Base-by-base conservation (phyloP, 116 monocot species). In the Phalaenopsis hybrid region DNA sequence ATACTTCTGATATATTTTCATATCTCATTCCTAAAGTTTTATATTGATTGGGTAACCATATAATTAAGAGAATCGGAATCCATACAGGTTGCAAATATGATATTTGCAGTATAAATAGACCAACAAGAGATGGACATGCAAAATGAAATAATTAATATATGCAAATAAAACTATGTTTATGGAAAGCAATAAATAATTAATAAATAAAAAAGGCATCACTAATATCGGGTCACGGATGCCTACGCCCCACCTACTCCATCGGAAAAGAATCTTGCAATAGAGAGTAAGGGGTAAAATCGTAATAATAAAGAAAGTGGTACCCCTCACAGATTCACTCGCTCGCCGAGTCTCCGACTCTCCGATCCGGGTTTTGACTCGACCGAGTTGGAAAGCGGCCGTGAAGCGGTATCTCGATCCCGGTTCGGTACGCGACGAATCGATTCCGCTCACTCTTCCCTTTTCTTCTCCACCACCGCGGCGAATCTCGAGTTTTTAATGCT, bases 371-470 rank as follows among this genome's bases (percentile, higher is more conserved):
- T 46, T 23, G 33, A 81, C 46, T 52, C 48, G 31, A 0, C 49
- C n/a, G 85, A 77, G 55, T 82, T 74, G 73, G 44, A 15, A 9
- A 67, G 76, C 77, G 82, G 58, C 79, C 52, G 63, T 17, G 75
- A 74, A 82, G 85, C 68, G 82, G 79, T 79, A 82, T 57, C 78
- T 78, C 78, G 55, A 82, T 44, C 41, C 33, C 37, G 69, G 79
- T 45, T 78, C 52, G 31, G 80, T 80, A 86, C 86, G 86, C 86
- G 86, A 86, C 51, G 86, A 83, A 86, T 82, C 83, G 86, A 63
- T 50, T 76, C 80, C 74, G 82, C 82, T 80, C 28, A 79, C 18
- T 61, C 33, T 23, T 23, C 44, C 81, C 45, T 49, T n/a, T 20
- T 44, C 75, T 21, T n/a, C 78, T 34, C 16, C 6, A 33, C 52